Percentiles rank a stretch among this genome's conserved stretches.
phyloP scores from a whole-genome alignment of 768 basidiomycete genomes.

The Lenzites betulinus region DNA sequence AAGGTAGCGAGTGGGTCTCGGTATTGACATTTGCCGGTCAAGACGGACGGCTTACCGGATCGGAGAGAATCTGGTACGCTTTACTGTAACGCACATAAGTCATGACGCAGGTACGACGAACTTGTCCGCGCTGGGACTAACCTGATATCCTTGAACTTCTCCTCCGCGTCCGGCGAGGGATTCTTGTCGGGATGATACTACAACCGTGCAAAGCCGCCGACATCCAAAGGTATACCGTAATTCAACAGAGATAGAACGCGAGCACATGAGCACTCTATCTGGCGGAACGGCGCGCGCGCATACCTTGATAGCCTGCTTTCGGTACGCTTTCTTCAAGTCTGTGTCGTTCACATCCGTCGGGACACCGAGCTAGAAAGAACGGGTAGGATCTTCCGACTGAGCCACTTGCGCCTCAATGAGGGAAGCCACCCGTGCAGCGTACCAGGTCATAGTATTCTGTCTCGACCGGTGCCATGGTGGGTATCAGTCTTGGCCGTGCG shows the following conservation, averaged over 20 bases:
- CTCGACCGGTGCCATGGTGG: constrained; percentile 80
- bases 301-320: constrained; percentile 93
- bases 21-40: not conserved
- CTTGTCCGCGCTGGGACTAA: constrained; percentile 33
- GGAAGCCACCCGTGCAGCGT: constrained; percentile 29
- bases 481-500: too few relatives aligned
- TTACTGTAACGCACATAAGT: constrained; percentile 52
- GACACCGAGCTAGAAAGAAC: constrained; percentile 60
- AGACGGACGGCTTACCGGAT: constrained; percentile 56
- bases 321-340: constrained; percentile 90
- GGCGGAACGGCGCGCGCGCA: constrained; percentile 16
- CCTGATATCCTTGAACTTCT: constrained; percentile 98
- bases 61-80: constrained; percentile 92
- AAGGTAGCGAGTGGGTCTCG: not conserved
- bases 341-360: constrained; percentile 73
- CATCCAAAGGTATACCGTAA: not conserved
- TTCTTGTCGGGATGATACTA: constrained; percentile 98
- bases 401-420: constrained; percentile 4
- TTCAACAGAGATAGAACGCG: not conserved
- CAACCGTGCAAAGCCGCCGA: constrained; percentile 1
- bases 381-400: constrained; percentile 1
- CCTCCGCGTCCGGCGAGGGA: constrained; percentile 86
- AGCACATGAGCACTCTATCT: too few relatives aligned
- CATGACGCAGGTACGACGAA: not conserved
- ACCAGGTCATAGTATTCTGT: constrained; percentile 90